Evolutionary conservation across 108 stramenopile genomes (phyloP), one percentile per base, ranked within the genome.

Genomic region (Cyclotella choctawhatcheeana): DNA sequence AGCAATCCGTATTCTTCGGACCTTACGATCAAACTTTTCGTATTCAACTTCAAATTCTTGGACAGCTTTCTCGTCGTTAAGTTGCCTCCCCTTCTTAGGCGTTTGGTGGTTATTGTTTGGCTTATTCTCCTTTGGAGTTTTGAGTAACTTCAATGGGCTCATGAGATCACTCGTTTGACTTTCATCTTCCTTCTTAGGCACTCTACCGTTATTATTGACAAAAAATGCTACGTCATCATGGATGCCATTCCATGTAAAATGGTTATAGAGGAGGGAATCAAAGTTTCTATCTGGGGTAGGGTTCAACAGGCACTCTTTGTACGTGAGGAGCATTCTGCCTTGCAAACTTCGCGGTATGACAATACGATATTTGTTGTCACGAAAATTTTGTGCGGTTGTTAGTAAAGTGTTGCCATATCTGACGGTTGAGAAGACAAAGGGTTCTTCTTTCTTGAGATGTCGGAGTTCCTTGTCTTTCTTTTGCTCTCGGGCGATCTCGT

Each of bases 231-330:
- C 73, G 29, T 74, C 73, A 58, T 74, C 73, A 33, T 74, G 73
- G 44, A 74, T 74, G 20, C 73, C 73, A 74, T 74, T 74, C 73
- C 73, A 74, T 27, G 73, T 74, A 34, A 74, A 74, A 59, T 74
- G 73, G 30, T 74, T 74, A 56, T 74, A 74, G 18, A 74, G 56
- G 26, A 74, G 33, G 3, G 73, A 59, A 27, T 74, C 73, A 66
- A 74, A 74, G 44, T 74, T 74, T 25, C 73, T 44, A 20, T 74
- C 64, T 12, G 73, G 64, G 8, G 73, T 74, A 17, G 73, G 73
- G 40, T 74, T 74, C 58, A 74, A 29, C 30, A 74, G 35, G 62
- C 65, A 74, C 51, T 74, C 64, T 59, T 44, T 53, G 29, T 74
- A 74, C 16, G 73, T 74, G 22, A 58, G 26, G n/a, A 74, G 50